phyloP scores from a whole-genome alignment of 2,329 filamentous ascomycete genomes.

The Hypoxylon sp. region DNA sequence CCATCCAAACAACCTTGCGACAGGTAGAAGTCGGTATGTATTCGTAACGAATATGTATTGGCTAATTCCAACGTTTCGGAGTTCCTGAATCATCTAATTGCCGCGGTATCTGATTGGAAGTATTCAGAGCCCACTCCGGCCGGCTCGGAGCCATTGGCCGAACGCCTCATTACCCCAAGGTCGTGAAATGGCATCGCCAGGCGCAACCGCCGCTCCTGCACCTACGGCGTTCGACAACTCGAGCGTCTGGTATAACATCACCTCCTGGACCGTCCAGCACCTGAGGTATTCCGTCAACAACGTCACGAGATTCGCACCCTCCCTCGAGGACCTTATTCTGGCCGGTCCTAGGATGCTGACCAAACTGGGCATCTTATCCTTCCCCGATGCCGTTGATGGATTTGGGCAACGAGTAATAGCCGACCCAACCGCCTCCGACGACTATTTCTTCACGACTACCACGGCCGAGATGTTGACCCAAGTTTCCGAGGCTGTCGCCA shows the following conservation, averaged over 20 bases:
- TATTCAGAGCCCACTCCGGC: constrained; percentile 29
- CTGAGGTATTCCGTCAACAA: constrained; percentile 67
- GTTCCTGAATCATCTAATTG: constrained; percentile 29
- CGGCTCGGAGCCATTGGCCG: constrained; percentile 34
- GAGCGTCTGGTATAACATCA: constrained; percentile 67
- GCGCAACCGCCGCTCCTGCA: constrained; percentile 49
- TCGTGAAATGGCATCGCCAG: constrained; percentile 51
- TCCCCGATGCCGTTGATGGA: constrained; percentile 72
- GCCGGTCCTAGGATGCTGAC: constrained; percentile 79
- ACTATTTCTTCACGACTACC: constrained; percentile 66
- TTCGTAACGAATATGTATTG: constrained; percentile 36
- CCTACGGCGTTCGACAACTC: constrained; percentile 58
- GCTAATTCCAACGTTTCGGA: constrained; percentile 36
- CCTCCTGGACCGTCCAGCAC: constrained; percentile 66
- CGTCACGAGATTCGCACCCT: constrained; percentile 72
- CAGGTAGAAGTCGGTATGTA: constrained; percentile 12
- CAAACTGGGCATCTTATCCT: constrained; percentile 69
- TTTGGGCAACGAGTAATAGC: constrained; percentile 66
- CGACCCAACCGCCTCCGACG: constrained; percentile 52
- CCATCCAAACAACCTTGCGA: constrained; percentile 13
- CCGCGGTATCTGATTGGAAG: constrained; percentile 39
- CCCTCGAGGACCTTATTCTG: constrained; percentile 77
- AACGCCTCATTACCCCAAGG: constrained; percentile 15
- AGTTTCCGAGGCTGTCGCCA: constrained; percentile 55
- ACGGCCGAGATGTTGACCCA: constrained; percentile 59